Conservation (phyloP, 2,329 filamentous ascomycete genomes). For the Dactylella cylindrospora region DNA sequence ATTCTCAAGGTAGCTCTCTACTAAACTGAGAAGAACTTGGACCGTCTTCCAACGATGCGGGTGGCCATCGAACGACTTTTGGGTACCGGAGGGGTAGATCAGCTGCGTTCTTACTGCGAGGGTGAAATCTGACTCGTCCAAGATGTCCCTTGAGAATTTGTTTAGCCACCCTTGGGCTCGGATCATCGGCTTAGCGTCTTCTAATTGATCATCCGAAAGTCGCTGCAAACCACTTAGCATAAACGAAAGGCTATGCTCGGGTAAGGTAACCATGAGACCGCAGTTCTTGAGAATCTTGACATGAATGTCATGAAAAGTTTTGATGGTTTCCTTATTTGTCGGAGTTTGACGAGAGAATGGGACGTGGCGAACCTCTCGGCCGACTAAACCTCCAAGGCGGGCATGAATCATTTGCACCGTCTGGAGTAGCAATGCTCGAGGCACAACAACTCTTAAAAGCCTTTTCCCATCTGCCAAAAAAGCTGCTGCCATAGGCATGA, state of each 20-base stretch:
- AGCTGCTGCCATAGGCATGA: conserved; percentile 59
- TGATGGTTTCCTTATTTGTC: conserved; percentile 48
- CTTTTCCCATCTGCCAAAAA: conserved; percentile 55
- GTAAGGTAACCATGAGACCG: conserved; percentile 63
- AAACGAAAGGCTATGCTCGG: conserved; percentile 67
- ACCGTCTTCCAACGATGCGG: conserved; percentile 58
- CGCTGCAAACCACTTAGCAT: conserved; percentile 64
- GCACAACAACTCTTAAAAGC: conserved; percentile 61
- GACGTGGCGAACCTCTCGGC: conserved; percentile 60
- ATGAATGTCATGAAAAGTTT: conserved; percentile 53
- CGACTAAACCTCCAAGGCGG: conserved; percentile 60
- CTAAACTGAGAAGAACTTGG: conserved; percentile 54
- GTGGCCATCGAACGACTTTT: conserved; percentile 58
- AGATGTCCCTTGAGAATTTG: conserved; percentile 59
- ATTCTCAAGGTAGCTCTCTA: conserved; percentile 52
- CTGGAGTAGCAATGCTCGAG: conserved; percentile 61
- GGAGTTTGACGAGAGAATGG: conserved; percentile 61
- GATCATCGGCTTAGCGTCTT: conserved; percentile 57
- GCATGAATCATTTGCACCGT: conserved; percentile 61
- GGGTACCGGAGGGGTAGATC: conserved; percentile 60
- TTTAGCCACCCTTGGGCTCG: conserved; percentile 58
- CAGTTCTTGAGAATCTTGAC: conserved; percentile 52
- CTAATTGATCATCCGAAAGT: conserved; percentile 56
- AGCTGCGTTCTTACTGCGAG: conserved; percentile 60
- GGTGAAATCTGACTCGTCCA: conserved; percentile 66